Evolutionary conservation across 164 flowering plant genomes (phyloP).

Genomic region (Saururus chinensis): DNA sequence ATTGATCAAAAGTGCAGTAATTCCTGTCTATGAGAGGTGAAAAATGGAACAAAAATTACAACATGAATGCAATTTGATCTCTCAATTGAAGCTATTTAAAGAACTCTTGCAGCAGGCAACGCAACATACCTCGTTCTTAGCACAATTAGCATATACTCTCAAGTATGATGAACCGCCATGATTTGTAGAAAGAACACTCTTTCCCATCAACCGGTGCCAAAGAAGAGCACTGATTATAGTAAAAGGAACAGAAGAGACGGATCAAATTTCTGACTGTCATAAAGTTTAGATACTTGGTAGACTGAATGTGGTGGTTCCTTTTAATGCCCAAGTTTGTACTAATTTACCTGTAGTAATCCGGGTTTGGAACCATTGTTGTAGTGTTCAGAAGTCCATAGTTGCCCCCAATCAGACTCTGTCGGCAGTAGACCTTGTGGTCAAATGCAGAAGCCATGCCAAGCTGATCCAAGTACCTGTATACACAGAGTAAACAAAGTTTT

Average conservation of each 20-base stretch:
- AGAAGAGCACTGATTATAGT: conserved; percentile 44
- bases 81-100: not conserved
- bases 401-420: conserved; percentile 68
- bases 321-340: not conserved
- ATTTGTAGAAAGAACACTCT: conserved; percentile 24
- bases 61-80: not conserved
- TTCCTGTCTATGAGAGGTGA: conserved; percentile 25
- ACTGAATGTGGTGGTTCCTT: no score
- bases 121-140: conserved; percentile 29
- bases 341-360: conserved; percentile 54
- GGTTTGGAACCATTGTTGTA: conserved; percentile 50
- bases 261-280: no score
- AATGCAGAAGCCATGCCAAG: conserved; percentile 52
- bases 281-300: no score
- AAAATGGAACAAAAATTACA: not conserved
- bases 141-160: conserved; percentile 52
- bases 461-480: conserved; percentile 64
- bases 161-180: conserved; percentile 31
- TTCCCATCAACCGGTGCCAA: conserved; percentile 74
- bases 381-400: conserved; percentile 72
- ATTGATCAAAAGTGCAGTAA: conserved; percentile 42
- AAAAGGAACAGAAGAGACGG: not conserved
- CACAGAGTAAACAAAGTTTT: not conserved
- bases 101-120: not conserved
- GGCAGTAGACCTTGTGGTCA: conserved; percentile 48